phyloP scores from a whole-genome alignment of 306 rosid species.

The Chamaecrista fasciculata region DNA sequence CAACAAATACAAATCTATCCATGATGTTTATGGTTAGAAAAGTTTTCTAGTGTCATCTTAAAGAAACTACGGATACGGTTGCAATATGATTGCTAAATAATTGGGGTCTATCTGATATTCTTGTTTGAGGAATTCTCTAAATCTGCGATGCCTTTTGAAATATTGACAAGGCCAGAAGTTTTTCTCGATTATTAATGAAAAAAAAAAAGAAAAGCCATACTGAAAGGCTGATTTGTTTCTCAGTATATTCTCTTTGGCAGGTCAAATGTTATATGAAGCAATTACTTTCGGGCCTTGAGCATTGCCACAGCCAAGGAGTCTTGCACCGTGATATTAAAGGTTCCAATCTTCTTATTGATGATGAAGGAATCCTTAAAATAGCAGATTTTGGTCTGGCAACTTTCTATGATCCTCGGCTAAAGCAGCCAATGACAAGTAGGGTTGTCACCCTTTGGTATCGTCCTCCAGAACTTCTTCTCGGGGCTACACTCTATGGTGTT shows the following conservation, averaged over 20 bases:
- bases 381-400: slow-evolving; percentile 92
- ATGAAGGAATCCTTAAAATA: slow-evolving; percentile 76
- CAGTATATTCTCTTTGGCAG: slow-evolving; percentile 44
- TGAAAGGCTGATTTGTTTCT: slow-evolving; percentile 33
- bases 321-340: slow-evolving; percentile 95
- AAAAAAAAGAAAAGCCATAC: not conserved
- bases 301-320: slow-evolving; percentile 84
- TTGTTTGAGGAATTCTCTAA: not conserved
- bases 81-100: not conserved
- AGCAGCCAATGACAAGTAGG: slow-evolving; percentile 83
- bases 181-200: not conserved
- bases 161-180: not conserved
- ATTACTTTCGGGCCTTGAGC: slow-evolving; percentile 85
- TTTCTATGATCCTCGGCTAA: slow-evolving; percentile 58
- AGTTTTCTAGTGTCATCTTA: not conserved
- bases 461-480: slow-evolving; percentile 93
- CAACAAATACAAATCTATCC: not conserved
- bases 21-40: not conserved
- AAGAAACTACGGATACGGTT: not conserved
- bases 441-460: slow-evolving; percentile 98
- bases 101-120: not conserved
- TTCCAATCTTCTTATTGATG: slow-evolving; percentile 78
- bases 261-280: slow-evolving; percentile 88
- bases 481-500: slow-evolving; percentile 68
- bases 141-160: not conserved